phyloP scores from a whole-genome alignment of 768 basidiomycete genomes.

The Gloeostereum incarnatum region DNA sequence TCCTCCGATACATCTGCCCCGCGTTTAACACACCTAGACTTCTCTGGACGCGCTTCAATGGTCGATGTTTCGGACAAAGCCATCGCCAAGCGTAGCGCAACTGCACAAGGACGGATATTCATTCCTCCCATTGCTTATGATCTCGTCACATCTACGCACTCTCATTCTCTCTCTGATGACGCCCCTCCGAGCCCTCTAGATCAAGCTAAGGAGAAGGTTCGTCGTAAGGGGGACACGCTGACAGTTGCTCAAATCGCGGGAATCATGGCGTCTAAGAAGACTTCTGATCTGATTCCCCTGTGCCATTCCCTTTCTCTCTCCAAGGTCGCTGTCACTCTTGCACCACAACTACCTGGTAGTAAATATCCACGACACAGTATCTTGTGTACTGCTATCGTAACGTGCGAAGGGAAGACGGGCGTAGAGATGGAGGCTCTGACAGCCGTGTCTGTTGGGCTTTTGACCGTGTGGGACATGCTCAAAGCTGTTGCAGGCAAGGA shows the following conservation, averaged over 20 bases:
- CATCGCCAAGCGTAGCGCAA: conserved; percentile 58
- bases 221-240: conserved; percentile 60
- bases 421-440: conserved; percentile 93
- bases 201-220: conserved; percentile 38
- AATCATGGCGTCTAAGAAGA: conserved; percentile 83
- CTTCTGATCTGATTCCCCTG: conserved; percentile 75
- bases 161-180: conserved; percentile 8
- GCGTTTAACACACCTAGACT: conserved; percentile 76
- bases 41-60: conserved; percentile 66
- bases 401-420: conserved; percentile 74
- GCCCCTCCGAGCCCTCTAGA: conserved; percentile 14
- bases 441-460: conserved; percentile 66
- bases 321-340: conserved; percentile 56
- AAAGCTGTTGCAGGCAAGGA: conserved; percentile 85
- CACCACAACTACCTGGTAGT: conserved; percentile 27
- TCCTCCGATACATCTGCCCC: too few relatives aligned
- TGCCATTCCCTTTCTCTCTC: conserved; percentile 80
- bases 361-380: conserved; percentile 51
- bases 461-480: conserved; percentile 92
- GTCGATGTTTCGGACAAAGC: conserved; percentile 69
- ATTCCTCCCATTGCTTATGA: conserved; percentile 59
- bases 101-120: conserved; percentile 64
- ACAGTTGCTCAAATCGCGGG: conserved; percentile 78
- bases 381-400: conserved; percentile 56
- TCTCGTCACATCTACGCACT: conserved; percentile 40